A percentile compares a stretch with the other conserved stretches of the same genome.
Conservation (phyloP, 192 early-diverging fungal genomes). For the Kappamyces sp. region DNA sequence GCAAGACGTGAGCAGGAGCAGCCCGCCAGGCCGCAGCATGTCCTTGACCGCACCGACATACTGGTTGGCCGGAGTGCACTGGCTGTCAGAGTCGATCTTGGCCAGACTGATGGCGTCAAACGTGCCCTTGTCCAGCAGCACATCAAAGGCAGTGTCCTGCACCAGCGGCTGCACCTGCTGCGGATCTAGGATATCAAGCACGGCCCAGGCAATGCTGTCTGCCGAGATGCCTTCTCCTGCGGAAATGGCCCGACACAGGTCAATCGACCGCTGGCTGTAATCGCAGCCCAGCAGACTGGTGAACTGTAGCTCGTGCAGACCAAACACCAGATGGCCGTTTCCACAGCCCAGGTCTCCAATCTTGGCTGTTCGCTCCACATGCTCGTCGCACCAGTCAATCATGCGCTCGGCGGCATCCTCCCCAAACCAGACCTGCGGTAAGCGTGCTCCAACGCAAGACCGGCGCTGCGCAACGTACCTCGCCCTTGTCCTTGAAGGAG, state of each 20-base stretch:
- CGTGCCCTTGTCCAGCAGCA: conserved; percentile 86
- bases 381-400: conserved; percentile 70
- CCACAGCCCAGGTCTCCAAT: conserved; percentile 88
- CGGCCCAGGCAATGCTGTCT: conserved; percentile 22
- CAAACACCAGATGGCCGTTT: conserved; percentile 84
- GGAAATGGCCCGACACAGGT: conserved; percentile 64
- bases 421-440: conserved; percentile 60
- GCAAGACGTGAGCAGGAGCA: conserved; percentile 85
- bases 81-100: conserved; percentile 26
- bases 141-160: conserved; percentile 30
- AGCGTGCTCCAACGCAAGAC: not conserved
- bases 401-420: conserved; percentile 78
- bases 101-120: conserved; percentile 86
- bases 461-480: conserved; percentile 62
- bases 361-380: conserved; percentile 27
- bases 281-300: conserved; percentile 75
- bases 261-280: conserved; percentile 73
- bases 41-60: conserved; percentile 55
- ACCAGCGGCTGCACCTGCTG: conserved; percentile 9
- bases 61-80: conserved; percentile 21
- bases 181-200: conserved; percentile 32
- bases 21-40: conserved; percentile 61
- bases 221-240: conserved; percentile 15
- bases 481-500: conserved; percentile 82
- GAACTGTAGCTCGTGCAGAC: conserved; percentile 62